Conservation (phyloP, 2,329 filamentous ascomycete species). For the Alternaria triticimaculans region DNA sequence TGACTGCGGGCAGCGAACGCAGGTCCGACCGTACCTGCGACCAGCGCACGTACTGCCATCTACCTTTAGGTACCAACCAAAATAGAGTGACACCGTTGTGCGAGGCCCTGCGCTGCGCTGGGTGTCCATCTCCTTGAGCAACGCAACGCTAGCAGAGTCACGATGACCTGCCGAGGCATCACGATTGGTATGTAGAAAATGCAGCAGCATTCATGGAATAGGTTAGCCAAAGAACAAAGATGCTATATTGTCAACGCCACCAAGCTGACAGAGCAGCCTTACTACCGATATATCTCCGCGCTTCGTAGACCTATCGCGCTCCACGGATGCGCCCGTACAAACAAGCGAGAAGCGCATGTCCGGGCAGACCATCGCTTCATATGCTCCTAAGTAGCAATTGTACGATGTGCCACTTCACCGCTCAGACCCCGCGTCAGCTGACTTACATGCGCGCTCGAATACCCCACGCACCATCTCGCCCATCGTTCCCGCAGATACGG, state of each 20-base stretch:
- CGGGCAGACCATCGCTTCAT: not conserved
- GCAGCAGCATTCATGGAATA: not conserved
- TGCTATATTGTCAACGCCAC: not conserved
- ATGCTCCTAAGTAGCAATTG: not conserved
- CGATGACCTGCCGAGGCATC: not conserved
- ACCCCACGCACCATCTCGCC: not conserved
- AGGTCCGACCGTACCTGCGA: constrained; percentile 3
- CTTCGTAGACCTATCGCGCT: not conserved
- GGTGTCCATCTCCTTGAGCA: not conserved
- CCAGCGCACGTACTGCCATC: not conserved
- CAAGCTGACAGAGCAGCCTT: constrained; percentile 10
- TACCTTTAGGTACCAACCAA: not conserved
- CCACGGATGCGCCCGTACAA: not conserved
- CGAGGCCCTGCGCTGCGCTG: not conserved
- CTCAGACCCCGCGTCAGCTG: constrained; percentile 11
- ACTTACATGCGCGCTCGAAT: constrained; percentile 1
- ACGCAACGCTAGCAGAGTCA: not conserved
- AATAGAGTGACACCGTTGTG: not conserved
- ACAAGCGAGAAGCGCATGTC: not conserved
- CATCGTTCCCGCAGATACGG: not conserved
- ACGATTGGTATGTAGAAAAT: not conserved
- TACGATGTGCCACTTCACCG: not conserved
- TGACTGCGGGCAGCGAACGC: not conserved
- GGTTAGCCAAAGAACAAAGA: not conserved
- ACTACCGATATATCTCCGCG: not conserved